Percentiles rank a stretch among this genome's conserved stretches.
These are phyloP conservation scores for Mortierella sp. DNA, from an alignment of 371 early-diverging fungal genomes.

Conservation along the genomic window DNA sequence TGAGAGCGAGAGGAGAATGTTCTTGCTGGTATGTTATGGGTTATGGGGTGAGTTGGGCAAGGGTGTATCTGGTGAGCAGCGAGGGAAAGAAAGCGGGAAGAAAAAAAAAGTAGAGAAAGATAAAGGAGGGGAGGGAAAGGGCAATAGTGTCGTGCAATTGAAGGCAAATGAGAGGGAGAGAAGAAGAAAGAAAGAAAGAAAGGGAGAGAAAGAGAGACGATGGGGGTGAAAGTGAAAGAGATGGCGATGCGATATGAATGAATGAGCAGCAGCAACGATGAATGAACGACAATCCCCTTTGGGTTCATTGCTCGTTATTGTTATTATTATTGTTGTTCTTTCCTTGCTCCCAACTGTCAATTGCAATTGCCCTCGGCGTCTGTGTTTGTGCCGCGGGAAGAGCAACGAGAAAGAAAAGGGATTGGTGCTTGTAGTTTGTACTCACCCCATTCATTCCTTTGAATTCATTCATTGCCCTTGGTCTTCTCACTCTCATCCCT, in stretches of 20 bases:
- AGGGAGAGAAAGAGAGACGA: neutral
- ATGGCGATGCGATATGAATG: slow-evolving; percentile 1
- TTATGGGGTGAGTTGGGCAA: neutral
- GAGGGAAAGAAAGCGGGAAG: slow-evolving; percentile 1
- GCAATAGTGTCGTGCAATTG: no score
- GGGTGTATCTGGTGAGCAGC: neutral
- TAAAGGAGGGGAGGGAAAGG: neutral
- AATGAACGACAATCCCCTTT: neutral
- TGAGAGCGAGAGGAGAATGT: neutral
- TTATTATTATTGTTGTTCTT: neutral
- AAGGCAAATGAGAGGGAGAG: neutral
- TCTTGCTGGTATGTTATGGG: no score
- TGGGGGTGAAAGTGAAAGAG: neutral
- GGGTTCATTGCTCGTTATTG: neutral
- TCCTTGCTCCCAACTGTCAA: neutral
- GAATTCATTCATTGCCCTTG: no score
- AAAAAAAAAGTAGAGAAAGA: neutral
- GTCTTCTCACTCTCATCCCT: neutral
- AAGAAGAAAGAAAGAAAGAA: neutral
- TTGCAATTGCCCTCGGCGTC: neutral
- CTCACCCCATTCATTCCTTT: no score
- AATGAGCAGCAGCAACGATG: neutral
- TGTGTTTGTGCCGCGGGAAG: slow-evolving; percentile 10
- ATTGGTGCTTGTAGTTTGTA: no score
- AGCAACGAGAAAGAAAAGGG: neutral